Base-by-base conservation (phyloP, 225 moss, liverwort and hornwort species). In the Climacium dendroides region DNA sequence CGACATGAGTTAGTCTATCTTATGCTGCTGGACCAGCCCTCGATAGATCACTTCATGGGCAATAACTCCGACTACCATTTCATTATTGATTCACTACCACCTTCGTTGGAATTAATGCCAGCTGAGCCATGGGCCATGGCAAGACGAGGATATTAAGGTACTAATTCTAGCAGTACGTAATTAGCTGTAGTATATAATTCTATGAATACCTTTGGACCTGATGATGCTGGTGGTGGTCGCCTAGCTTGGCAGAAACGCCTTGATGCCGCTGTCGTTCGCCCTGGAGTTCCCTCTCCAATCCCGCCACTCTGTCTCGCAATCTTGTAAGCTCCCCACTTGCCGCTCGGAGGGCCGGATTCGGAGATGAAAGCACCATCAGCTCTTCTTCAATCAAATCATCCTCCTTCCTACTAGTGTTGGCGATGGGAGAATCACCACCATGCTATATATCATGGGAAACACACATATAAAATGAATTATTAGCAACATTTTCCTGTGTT, bases 321-420 rank as follows among this genome's bases (percentile, higher is more conserved):
- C 86, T 86, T 22, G 90, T 85, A 53, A 95, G 93, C 80, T 96
- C 96, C 39, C 92, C 93, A 80, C 92, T 92, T 76, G 95, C 95
- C 60, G 92, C 94, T 89, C 92, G 91, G 54, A 95, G 91, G 37
- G 92, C 91, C 74, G 93, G 93, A 79, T 93, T 93, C 73, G 92
- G 87, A 52, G 95, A 95, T 76, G 95, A 93, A 37, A 95, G 90
- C 67, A 85, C 91, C 92, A 95, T 92, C 37, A 95, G 90, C 90
- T 95, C 95, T 85, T 95, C 95, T 87, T 95, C 95, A 52, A 95
- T 90, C 89, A 93, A 80, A 67, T 93, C 95, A 67, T 95, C 95
- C 78, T 95, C 95, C 85, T 92, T 93, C 86, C 87, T 87, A 26
- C n/a, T 84, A 6, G 63, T 70, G 41, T 80, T 80, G 50, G 64